phyloP scores from a whole-genome alignment of 176 grass and related monocot genomes.

The Musa troglodytarum region DNA sequence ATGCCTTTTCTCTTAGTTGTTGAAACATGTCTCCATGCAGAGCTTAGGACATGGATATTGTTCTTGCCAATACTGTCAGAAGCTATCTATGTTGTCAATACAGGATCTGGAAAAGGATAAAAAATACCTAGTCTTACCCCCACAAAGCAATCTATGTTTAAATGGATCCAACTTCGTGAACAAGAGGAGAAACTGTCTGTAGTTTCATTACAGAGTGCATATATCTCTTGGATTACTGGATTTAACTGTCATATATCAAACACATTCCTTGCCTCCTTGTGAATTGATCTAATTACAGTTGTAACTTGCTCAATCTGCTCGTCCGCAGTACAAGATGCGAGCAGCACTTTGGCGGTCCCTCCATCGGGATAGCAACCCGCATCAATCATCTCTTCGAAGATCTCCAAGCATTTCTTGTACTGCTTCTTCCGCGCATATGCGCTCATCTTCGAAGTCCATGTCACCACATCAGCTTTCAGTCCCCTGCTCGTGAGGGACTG shows the following conservation, averaged over 20 bases:
- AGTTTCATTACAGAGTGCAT: not conserved
- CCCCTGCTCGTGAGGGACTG: slow-evolving; percentile 19
- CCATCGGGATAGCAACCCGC: slow-evolving; percentile 79
- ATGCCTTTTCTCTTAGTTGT: no score
- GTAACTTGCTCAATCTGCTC: slow-evolving; percentile 69
- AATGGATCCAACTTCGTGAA: no score
- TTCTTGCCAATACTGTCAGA: no score
- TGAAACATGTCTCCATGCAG: no score
- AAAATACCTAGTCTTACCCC: no score
- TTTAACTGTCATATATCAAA: slow-evolving; percentile 10
- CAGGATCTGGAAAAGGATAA: no score
- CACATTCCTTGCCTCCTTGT: slow-evolving; percentile 51
- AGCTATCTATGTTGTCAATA: no score
- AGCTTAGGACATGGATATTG: no score
- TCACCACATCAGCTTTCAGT: slow-evolving; percentile 69
- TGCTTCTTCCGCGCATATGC: slow-evolving; percentile 71
- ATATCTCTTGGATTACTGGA: no score
- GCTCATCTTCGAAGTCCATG: slow-evolving; percentile 66
- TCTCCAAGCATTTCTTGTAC: slow-evolving; percentile 56
- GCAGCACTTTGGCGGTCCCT: slow-evolving; percentile 71
- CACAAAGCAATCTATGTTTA: no score
- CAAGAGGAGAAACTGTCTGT: no score
- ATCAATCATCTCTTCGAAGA: slow-evolving; percentile 94
- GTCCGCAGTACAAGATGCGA: slow-evolving; percentile 64
- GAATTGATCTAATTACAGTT: slow-evolving; percentile 71